These are phyloP conservation scores for Eucalyptus marginata DNA, from an alignment of 345 rosid genomes.

Conservation along the genomic window DNA sequence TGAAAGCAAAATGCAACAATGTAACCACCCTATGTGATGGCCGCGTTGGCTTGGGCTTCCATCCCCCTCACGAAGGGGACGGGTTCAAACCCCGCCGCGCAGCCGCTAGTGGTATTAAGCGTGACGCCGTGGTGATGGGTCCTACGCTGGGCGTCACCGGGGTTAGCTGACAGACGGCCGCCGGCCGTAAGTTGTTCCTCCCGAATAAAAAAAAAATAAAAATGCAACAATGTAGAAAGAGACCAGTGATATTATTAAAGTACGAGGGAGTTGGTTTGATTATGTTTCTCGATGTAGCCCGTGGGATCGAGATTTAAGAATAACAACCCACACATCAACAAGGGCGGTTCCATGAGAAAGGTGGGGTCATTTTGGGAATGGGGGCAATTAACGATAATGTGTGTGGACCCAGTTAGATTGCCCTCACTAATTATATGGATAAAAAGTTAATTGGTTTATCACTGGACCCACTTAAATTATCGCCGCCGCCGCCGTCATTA, in stretches of 20 bases:
- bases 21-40: no score
- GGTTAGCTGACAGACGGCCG: no score
- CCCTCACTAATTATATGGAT: background rate
- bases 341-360: background rate
- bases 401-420: background rate
- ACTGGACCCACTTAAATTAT: background rate
- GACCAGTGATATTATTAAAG: background rate
- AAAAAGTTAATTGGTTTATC: background rate
- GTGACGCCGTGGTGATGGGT: no score
- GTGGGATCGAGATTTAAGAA: background rate
- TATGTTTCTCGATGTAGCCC: background rate
- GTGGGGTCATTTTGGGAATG: background rate
- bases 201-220: no score
- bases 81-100: no score
- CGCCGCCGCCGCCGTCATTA: accelerated
- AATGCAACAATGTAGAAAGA: background rate
- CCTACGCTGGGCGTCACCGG: no score
- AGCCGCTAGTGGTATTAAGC: no score
- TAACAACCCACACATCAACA: no score
- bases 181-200: no score
- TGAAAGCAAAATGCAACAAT: background rate
- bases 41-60: no score
- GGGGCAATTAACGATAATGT: background rate
- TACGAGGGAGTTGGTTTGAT: background rate
- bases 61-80: no score